Evolutionary conservation across 768 basidiomycete species (phyloP), one percentile per base, ranked within the genome.

Genomic region (Roridomyces roridus): DNA sequence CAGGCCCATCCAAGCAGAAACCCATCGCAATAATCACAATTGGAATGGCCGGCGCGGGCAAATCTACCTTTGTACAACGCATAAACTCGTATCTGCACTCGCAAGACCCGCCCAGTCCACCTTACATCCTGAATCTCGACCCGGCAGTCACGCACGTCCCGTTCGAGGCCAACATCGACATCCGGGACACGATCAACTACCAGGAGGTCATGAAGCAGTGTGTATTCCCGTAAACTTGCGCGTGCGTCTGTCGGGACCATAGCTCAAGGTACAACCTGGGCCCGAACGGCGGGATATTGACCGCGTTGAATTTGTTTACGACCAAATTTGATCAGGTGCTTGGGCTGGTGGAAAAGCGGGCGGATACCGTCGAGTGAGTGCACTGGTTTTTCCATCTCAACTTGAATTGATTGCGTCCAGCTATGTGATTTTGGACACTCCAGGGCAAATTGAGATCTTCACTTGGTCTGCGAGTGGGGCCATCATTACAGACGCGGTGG

Each of bases 181-280:
- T 99, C 47, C 78, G 97, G 59, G 97, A 99, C 72, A 99, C 97
- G 11, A 87, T 99, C 20, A 91, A 98, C 70, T 99, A 98, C 74
- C 85, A 90, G 62, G 91, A 99, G 74, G 96, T 99, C 65, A 99
- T 99, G 97, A 96, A 97, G 84, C 95, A 98, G 94, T 97, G 80
- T 80, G 89, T 88, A 53, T 62, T 48, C 55, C 40, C 36, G 52
- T 62, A 57, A 56, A 52, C 28, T 29, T 25, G 36, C 18, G 31
- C 28, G 15, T 56, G 43, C 48, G 60, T 57, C 50, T 51, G 65
- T 64, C 46, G 55, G 61, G 58, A 35, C 55, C 55, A 50, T 44
- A 62, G 35, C 59, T 53, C 46, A 77, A 97, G 95, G 77, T 99
- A 99, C 76, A 98, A 98, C 72, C 80, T 99, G 53, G 97, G 97